Percentiles rank a stretch among this genome's conserved stretches.
These are phyloP conservation scores for Xerocomus alliaceus DNA, from an alignment of 1,284 basidiomycete species.

Conservation along the genomic window DNA sequence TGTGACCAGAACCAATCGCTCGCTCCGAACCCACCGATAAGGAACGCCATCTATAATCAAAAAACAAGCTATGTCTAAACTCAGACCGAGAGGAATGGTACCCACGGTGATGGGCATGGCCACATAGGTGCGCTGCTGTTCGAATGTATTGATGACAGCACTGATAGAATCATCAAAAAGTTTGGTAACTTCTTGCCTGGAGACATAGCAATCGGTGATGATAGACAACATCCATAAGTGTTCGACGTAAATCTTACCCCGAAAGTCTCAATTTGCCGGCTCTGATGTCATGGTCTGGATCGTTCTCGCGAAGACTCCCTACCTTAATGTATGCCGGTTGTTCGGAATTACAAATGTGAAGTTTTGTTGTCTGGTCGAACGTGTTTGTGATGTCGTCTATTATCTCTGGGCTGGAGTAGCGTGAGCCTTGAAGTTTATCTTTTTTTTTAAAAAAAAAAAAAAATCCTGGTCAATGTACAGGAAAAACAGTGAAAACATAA, in stretches of 20 bases:
- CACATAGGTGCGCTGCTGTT: constrained; percentile 35
- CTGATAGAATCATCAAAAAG: constrained; percentile 49
- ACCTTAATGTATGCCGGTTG: constrained; percentile 47
- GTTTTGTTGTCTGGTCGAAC: constrained; percentile 50
- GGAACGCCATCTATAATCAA: constrained; percentile 39
- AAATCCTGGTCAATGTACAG: background rate
- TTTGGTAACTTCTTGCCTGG: constrained; percentile 38
- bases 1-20: constrained; percentile 26
- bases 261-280: constrained; percentile 44
- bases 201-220: background rate
- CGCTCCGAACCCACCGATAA: constrained; percentile 45
- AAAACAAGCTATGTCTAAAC: background rate
- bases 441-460: background rate
- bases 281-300: constrained; percentile 42
- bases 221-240: constrained; percentile 26
- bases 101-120: constrained; percentile 31
- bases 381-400: constrained; percentile 40
- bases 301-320: constrained; percentile 43
- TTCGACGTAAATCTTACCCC: constrained; percentile 35
- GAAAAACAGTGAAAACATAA: background rate
- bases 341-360: constrained; percentile 39
- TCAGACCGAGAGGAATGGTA: background rate
- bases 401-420: constrained; percentile 27
- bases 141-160: constrained; percentile 42
- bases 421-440: constrained; percentile 23